phyloP scores from a whole-genome alignment of 2,329 filamentous ascomycete species.

The Sporothrix brasiliensis region DNA sequence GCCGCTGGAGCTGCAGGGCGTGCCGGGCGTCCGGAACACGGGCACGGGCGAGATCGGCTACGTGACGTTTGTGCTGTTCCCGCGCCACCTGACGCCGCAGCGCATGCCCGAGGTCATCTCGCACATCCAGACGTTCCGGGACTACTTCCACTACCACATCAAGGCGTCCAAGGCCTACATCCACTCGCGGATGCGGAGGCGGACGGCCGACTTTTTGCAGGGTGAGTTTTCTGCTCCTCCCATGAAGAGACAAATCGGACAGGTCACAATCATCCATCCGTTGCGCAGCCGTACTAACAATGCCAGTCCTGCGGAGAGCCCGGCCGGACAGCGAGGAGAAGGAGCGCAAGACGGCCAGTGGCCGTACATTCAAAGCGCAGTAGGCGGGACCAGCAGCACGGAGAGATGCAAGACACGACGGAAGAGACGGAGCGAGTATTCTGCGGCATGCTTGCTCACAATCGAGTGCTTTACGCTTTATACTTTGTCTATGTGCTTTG shows the following conservation, averaged over 20 bases:
- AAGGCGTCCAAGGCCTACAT: slow-evolving; percentile 99
- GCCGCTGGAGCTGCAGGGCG: slow-evolving; percentile 83
- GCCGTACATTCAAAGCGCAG: slow-evolving; percentile 75
- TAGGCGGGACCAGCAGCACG: not conserved
- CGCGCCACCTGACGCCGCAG: slow-evolving; percentile 87
- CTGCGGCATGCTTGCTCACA: not conserved
- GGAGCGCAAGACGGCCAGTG: slow-evolving; percentile 97
- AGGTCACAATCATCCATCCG: too few species aligned
- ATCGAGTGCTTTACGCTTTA: not conserved
- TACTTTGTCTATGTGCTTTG: not conserved
- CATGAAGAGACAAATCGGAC: too few species aligned
- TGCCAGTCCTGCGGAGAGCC: slow-evolving; percentile 85
- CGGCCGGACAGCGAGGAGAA: slow-evolving; percentile 95
- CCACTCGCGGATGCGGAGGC: slow-evolving; percentile 95
- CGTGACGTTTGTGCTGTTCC: slow-evolving; percentile 97
- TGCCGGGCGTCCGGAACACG: slow-evolving; percentile 77
- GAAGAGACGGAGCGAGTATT: not conserved
- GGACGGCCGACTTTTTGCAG: slow-evolving; percentile 97
- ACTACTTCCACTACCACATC: slow-evolving; percentile 99
- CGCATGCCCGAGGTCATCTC: slow-evolving; percentile 94
- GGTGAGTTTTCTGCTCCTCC: slow-evolving; percentile 55
- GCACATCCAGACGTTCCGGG: slow-evolving; percentile 99
- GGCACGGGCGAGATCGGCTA: slow-evolving; percentile 90
- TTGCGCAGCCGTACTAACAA: not conserved
- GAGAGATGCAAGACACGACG: not conserved